Evolutionary conservation across 148 eudicot species (phyloP).

Genomic region (Camellia japonica): DNA sequence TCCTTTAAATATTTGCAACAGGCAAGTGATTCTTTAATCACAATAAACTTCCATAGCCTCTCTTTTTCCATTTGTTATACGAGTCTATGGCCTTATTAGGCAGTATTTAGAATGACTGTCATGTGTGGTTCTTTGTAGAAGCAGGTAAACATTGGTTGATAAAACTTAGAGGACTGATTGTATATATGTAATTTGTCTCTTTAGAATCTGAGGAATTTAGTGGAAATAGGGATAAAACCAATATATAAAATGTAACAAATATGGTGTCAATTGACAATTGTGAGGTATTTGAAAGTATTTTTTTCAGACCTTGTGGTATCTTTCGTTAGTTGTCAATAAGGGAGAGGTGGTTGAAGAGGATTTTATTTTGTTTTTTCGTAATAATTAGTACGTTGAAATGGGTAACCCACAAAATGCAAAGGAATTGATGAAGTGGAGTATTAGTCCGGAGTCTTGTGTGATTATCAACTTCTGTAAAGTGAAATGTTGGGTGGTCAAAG

Average conservation of each 20-base stretch:
- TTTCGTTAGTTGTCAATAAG: neutral
- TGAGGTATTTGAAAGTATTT: neutral
- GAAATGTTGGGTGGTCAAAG: no score
- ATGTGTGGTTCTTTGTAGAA: neutral
- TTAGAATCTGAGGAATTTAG: neutral
- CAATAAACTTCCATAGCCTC: neutral
- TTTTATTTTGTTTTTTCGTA: neutral
- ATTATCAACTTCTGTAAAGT: no score
- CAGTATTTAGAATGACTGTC: neutral
- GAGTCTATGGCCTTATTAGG: neutral
- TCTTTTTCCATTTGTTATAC: neutral
- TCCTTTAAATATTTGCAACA: neutral
- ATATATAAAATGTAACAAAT: neutral
- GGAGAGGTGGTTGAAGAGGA: neutral
- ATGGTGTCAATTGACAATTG: neutral
- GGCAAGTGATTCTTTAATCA: neutral
- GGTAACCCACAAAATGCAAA: neutral
- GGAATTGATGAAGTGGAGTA: neutral
- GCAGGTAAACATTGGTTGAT: neutral
- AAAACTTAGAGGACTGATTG: neutral
- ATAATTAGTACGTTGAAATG: no score
- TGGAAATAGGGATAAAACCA: neutral
- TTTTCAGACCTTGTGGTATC: neutral
- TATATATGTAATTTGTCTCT: neutral
- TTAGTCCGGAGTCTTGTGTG: neutral